Base-by-base conservation (phyloP, 768 basidiomycete genomes). In the Russula vinacea region DNA sequence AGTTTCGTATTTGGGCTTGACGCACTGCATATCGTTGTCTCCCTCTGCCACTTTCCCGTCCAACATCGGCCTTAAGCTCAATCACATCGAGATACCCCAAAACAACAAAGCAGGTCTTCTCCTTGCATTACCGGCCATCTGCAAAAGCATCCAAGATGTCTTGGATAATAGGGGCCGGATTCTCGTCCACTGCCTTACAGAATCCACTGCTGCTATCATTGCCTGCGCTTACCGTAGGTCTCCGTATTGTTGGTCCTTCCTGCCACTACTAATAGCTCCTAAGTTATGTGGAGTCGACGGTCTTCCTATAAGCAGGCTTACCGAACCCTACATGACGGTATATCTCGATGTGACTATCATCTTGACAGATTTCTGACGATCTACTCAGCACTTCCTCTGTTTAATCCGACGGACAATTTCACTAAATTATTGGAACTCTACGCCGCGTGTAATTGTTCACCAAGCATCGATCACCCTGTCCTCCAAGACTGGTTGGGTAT, bases 101-200 rank as follows among this genome's bases (percentile, higher is more conserved):
- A 72, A 71, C 26, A 72, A 73, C 11, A 75, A 75, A 24, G 80
- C 77, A 22, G 76, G 72, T 5, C 72, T 84, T 13, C 67, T 86
- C 5, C 69, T 82, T 26, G 75, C 77, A 8, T 75, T 87, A 5
- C 80, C 80, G 13, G 74, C 74, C 7, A 73, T 78, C n/a, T 81
- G 80, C 60, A 68, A 71, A 44, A 84, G 81, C 62, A 76, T 85
- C n/a, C 70, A 73, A 17, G 70, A 78, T 26, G 80, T 81, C 0
- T 68, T 81, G 8, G 69, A 73, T 10, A 69, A 62, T 40, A 77
- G 77, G 6, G 81, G 81, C 3, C 74, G 73, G 35, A 80, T 86
- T 19, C 80, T 87, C 26, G 78, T 87, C 24, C 79, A 85, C 71
- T 84, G 78, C 40, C 73, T 75, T 14, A 75, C 78, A n/a, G 86